Conservation (phyloP, 805 yeast species). For the Kluyveromyces aestuarii region DNA sequence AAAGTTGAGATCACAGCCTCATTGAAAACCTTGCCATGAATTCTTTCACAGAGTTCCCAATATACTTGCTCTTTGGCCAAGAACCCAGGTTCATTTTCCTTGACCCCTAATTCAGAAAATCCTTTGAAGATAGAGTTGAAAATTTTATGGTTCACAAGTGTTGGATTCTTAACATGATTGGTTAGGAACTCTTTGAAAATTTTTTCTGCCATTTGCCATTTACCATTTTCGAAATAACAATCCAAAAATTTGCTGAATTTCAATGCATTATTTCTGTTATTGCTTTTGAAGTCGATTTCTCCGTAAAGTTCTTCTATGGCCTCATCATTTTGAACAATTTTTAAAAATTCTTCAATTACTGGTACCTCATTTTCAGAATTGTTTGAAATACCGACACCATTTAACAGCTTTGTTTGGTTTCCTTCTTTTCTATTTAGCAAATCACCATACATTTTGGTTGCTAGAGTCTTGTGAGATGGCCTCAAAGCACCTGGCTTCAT, state of each 20-base stretch:
- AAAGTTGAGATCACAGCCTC: conserved; percentile 1
- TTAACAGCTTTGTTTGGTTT: not conserved
- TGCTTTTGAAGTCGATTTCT: conserved; percentile 8
- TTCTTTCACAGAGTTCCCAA: conserved; percentile 4
- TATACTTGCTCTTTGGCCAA: conserved; percentile 13
- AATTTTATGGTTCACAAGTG: conserved; percentile 4
- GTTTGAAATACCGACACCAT: not conserved
- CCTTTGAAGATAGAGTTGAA: conserved; percentile 17
- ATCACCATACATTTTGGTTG: conserved; percentile 18
- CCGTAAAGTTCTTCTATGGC: conserved; percentile 13
- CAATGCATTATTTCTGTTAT: not conserved
- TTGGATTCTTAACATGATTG: conserved; percentile 3
- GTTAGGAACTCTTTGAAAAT: conserved; percentile 15
- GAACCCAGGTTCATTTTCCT: conserved; percentile 8
- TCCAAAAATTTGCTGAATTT: conserved; percentile 1
- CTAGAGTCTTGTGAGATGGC: conserved; percentile 15
- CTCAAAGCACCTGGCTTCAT: conserved; percentile 4
- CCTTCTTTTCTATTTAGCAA: conserved; percentile 7
- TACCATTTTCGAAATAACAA: conserved; percentile 11
- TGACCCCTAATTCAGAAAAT: conserved; percentile 11
- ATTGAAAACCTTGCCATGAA: not conserved
- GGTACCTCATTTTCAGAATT: conserved; percentile 9
- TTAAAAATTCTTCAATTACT: conserved; percentile 13
- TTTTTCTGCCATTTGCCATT: conserved; percentile 15
- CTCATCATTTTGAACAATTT: conserved; percentile 13